These are phyloP conservation scores for Lactarius indigo DNA, from an alignment of 768 basidiomycete species.

Conservation along the genomic window DNA sequence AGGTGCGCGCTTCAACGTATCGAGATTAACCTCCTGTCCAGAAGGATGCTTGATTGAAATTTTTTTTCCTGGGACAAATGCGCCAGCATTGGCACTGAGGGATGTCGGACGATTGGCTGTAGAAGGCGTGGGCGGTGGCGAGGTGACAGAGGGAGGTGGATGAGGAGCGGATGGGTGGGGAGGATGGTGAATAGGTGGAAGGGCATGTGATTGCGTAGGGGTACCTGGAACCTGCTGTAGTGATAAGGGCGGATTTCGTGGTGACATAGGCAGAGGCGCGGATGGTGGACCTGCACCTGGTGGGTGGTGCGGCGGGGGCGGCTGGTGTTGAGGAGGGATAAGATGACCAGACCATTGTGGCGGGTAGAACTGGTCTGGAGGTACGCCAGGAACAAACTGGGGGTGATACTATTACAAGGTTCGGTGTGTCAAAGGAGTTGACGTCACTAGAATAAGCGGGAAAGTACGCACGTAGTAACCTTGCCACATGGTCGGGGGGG, in stretches of 20 bases:
- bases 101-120: constrained; percentile 37
- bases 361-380: constrained; percentile 40
- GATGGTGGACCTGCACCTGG: constrained; percentile 44
- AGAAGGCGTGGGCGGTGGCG: constrained; percentile 67
- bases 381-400: constrained; percentile 38
- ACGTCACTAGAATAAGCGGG: constrained; percentile 7
- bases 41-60: constrained; percentile 32
- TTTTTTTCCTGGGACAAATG: constrained; percentile 59
- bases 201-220: constrained; percentile 61
- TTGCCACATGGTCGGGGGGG: constrained; percentile 40
- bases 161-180: constrained; percentile 46
- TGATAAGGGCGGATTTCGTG: constrained; percentile 52
- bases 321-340: constrained; percentile 35
- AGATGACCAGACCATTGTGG: constrained; percentile 33
- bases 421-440: constrained; percentile 16
- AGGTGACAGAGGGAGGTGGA: constrained; percentile 51
- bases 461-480: constrained; percentile 55
- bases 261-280: constrained; percentile 63
- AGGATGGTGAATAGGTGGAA: constrained; percentile 44
- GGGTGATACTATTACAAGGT: constrained; percentile 36
- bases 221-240: constrained; percentile 57
- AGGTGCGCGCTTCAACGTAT: constrained; percentile 48
- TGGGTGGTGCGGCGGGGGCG: constrained; percentile 45
- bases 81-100: constrained; percentile 58
- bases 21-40: constrained; percentile 62